Base-by-base conservation (phyloP, 1,284 basidiomycete genomes). In the Trichosporon ovoides region DNA sequence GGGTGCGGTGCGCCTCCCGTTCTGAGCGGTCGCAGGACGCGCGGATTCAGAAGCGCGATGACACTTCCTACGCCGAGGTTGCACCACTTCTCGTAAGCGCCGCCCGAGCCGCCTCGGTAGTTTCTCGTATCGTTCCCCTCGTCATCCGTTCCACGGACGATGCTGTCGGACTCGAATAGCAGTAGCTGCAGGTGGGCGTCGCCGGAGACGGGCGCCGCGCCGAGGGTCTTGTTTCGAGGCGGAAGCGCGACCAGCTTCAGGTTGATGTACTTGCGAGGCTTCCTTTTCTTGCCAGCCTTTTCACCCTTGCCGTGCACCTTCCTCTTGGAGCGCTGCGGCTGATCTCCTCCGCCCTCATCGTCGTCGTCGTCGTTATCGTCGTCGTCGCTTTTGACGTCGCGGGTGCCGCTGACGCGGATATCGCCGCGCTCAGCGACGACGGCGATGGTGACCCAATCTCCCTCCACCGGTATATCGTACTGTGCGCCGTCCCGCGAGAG, bases 371-470 rank as follows among this genome's bases (percentile, higher is more conserved):
- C 43, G 18, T 55, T 57, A 63, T 61, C 66, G 19, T 60, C 62
- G 33, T 60, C 67, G 9, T 56, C 56, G 40, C 40, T 56, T 4
- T 34, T 43, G 3, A 35, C 55, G 19, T 66, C 57, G 33, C 67
- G 69, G 3, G 64, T 67, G 0, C 74, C 74, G 56, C 69, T 73
- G 12, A 74, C 66, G 33, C 64, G 63, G 55, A 78, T 83, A 73
- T 89, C 87, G 72, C 89, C 90, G 14, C 74, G 66, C 71, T 96
- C 89, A 2, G 96, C 93, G 0, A 92, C 89, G 65, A 97, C 91
- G 5, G 89, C 91, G 51, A 98, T 89, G 2, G 91, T 89, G 37
- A 97, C 81, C 59, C 89, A 98, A 75, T 98, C 95, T 2, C 89
- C 89, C 6, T 85, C 83, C 4, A 98, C 85, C 2, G 94, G 94